Conservation (phyloP, 176 grass and related monocot genomes). For the Thalia dealbata region DNA sequence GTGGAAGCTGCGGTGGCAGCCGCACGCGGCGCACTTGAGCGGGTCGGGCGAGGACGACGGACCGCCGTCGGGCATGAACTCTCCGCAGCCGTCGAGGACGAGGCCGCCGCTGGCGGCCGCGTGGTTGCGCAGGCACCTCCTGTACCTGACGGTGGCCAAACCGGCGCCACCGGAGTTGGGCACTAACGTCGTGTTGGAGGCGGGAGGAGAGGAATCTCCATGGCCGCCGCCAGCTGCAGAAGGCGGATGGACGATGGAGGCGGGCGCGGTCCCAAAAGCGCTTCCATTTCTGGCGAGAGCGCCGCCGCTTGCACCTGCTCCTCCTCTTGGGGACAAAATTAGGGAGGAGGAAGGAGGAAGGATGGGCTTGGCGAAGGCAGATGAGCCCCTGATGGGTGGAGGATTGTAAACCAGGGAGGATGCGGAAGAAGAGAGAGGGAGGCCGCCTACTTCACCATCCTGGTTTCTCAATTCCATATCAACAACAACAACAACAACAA, state of each 20-base stretch:
- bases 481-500: not conserved
- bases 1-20: constrained; percentile 86
- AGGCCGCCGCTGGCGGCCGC: constrained; percentile 69
- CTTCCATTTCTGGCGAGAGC: constrained; percentile 8
- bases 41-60: constrained; percentile 42
- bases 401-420: constrained; percentile 7
- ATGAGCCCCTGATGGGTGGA: constrained; percentile 6
- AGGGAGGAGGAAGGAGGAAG: constrained; percentile 16
- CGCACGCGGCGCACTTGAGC: constrained; percentile 73
- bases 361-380: constrained; percentile 11
- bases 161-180: not conserved
- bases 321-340: constrained; percentile 1
- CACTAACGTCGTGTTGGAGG: too few relatives aligned
- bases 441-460: not conserved
- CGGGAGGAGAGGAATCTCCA: too few relatives aligned
- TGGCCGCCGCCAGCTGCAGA: too few relatives aligned
- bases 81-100: constrained; percentile 65
- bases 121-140: constrained; percentile 84
- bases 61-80: constrained; percentile 68
- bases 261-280: not conserved
- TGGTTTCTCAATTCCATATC: constrained; percentile 22
- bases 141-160: constrained; percentile 27
- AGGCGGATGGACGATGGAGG: too few relatives aligned
- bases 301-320: not conserved
- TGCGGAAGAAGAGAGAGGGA: not conserved